phyloP scores from a whole-genome alignment of 1,284 basidiomycete genomes.

The Irpex lacteus region DNA sequence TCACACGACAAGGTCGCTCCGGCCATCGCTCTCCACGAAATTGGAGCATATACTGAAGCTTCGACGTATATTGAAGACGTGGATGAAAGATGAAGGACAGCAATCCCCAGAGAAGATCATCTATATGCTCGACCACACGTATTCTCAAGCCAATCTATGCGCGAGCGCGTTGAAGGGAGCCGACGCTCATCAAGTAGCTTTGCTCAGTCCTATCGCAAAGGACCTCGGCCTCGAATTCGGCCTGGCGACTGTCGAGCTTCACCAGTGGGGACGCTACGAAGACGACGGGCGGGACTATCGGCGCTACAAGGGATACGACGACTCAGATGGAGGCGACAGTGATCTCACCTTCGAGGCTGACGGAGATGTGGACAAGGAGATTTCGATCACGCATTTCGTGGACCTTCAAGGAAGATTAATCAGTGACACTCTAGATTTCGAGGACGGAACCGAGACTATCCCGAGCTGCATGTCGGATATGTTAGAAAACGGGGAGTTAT shows the following conservation, averaged over 20 bases:
- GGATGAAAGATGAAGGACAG: constrained; percentile 14
- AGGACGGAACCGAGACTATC: constrained; percentile 21
- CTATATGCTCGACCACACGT: constrained; percentile 23
- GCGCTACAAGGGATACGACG: not conserved
- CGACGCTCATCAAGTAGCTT: constrained; percentile 20
- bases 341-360: not conserved
- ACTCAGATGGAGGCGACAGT: too few relatives aligned
- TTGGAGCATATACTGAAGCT: constrained; percentile 7
- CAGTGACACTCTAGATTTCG: not conserved
- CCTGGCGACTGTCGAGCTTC: constrained; percentile 37
- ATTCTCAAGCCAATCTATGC: constrained; percentile 21
- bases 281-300: constrained; percentile 14
- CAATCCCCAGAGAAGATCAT: constrained; percentile 17
- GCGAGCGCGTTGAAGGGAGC: constrained; percentile 22
- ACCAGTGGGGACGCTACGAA: constrained; percentile 32
- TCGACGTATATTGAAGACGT: constrained; percentile 15
- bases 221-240: constrained; percentile 24
- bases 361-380: not conserved
- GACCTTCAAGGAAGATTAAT: not conserved
- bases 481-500: constrained; percentile 34
- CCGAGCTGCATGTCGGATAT: constrained; percentile 27
- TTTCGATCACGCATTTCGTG: not conserved
- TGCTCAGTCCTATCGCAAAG: constrained; percentile 18
- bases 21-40: constrained; percentile 14
- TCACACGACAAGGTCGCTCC: constrained; percentile 18